Conservation (phyloP, 371 early-diverging fungal species). For the Mortierella sp. region DNA sequence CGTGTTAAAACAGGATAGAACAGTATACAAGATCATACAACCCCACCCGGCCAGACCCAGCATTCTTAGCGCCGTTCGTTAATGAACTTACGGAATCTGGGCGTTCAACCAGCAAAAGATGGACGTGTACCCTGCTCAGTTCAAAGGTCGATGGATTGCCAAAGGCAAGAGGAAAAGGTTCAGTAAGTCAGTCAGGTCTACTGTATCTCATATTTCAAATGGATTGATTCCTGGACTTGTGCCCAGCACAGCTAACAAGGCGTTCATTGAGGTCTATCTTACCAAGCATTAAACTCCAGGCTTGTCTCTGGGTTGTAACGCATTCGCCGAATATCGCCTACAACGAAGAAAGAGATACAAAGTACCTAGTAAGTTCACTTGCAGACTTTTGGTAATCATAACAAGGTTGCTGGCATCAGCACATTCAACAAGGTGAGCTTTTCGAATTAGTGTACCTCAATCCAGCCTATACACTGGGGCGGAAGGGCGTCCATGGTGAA, state of each 20-base stretch:
- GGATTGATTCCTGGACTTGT: background rate
- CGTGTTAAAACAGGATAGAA: background rate
- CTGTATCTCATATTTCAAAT: too few relatives aligned
- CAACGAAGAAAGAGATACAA: background rate
- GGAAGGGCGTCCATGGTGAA: constrained; percentile 36
- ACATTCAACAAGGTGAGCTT: background rate
- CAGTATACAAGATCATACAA: background rate
- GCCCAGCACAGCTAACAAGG: background rate
- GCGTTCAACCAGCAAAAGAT: constrained; percentile 84
- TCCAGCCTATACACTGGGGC: constrained; percentile 51
- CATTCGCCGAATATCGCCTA: constrained; percentile 71
- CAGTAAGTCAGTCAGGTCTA: background rate
- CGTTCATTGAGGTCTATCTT: background rate
- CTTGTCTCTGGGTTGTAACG: constrained; percentile 49
- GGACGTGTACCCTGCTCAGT: constrained; percentile 70
- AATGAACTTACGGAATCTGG: constrained; percentile 79
- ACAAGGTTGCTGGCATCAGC: background rate
- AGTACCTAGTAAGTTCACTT: background rate
- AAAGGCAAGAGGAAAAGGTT: background rate
- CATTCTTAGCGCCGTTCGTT: background rate
- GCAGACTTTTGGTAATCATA: too few relatives aligned
- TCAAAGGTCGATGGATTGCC: background rate
- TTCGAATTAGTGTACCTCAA: constrained; percentile 30
- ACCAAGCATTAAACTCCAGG: constrained; percentile 64
- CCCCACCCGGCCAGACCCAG: background rate